Evolutionary conservation across 805 yeast species (phyloP).

Genomic region (Jamesozyma piceae): DNA sequence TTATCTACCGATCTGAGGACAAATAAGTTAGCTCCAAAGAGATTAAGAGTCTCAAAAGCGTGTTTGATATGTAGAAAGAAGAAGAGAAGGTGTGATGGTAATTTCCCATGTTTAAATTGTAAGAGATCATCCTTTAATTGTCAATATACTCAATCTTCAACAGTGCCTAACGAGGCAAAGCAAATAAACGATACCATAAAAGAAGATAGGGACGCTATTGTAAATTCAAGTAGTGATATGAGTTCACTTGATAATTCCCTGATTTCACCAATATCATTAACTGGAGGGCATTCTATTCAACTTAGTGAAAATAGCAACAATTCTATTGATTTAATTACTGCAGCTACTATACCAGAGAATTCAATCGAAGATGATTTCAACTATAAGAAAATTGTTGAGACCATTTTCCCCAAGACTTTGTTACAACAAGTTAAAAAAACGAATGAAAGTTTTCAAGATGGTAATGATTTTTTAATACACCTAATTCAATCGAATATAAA

Average conservation of each 20-base stretch:
- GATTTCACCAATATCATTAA: not conserved
- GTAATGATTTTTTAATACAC: constrained; percentile 3
- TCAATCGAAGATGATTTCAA: not conserved
- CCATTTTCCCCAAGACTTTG: constrained; percentile 3
- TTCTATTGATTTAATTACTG: not conserved
- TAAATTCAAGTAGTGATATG: not conserved
- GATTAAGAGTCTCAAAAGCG: constrained; percentile 63
- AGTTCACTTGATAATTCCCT: not conserved
- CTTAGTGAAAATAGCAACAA: not conserved
- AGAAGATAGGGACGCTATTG: not conserved
- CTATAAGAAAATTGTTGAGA: constrained; percentile 6
- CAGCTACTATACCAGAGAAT: not conserved
- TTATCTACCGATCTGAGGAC: constrained; percentile 20
- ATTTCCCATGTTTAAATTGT: constrained; percentile 64
- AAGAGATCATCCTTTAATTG: constrained; percentile 2
- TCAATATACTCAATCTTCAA: constrained; percentile 2
- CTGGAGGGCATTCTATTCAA: not conserved
- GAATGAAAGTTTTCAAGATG: not conserved
- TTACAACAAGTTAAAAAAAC: constrained; percentile 2
- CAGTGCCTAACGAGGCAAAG: not conserved
- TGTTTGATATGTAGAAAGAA: constrained; percentile 68
- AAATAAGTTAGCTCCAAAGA: constrained; percentile 29
- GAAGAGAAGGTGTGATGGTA: constrained; percentile 74
- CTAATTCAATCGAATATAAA: constrained; percentile 2
- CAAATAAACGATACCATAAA: not conserved